A percentile compares a stretch with the other conserved stretches of the same genome.
Conservation (phyloP, 352 stramenopile genomes). For the Phytophthora fragariae region DNA sequence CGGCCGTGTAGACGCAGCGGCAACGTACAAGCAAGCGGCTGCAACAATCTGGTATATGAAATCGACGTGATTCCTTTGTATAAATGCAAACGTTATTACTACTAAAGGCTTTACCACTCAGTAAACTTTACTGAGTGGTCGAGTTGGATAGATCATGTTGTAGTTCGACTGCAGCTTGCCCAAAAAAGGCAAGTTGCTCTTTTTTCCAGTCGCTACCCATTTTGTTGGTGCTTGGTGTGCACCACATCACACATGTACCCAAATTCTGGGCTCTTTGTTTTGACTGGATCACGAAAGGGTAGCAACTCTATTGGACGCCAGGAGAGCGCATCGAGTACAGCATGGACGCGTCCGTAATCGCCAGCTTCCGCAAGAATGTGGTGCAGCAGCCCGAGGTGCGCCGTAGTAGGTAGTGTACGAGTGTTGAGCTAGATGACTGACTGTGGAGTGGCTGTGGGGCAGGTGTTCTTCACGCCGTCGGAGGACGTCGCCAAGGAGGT, state of each 20-base stretch:
- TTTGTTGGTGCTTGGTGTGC: not conserved
- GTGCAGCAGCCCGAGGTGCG: constrained; percentile 75
- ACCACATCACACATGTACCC: not conserved
- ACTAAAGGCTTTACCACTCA: too few relatives aligned
- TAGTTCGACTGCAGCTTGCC: not conserved
- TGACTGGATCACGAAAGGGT: constrained; percentile 50
- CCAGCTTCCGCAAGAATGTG: constrained; percentile 74
- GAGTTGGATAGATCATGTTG: not conserved
- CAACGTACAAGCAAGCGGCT: constrained; percentile 16
- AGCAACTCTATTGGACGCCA: constrained; percentile 42
- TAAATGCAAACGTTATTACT: constrained; percentile 8
- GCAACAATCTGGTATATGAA: constrained; percentile 29
- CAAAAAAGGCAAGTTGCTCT: not conserved
- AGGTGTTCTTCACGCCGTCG: constrained; percentile 85
- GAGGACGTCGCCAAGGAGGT: constrained; percentile 69
- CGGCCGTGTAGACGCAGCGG: constrained; percentile 28
- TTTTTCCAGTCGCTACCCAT: not conserved
- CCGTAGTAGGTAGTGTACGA: not conserved
- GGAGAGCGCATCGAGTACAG: constrained; percentile 11
- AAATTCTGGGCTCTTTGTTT: constrained; percentile 1
- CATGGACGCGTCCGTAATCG: constrained; percentile 71
- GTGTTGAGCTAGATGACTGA: not conserved
- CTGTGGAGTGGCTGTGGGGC: not conserved
- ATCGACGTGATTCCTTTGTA: constrained; percentile 36
- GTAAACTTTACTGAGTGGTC: too few relatives aligned